A percentile compares a stretch with the other conserved stretches of the same genome.
These are phyloP conservation scores for Nothophytophthora sp. DNA, from an alignment of 352 stramenopile genomes.

Conservation along the genomic window DNA sequence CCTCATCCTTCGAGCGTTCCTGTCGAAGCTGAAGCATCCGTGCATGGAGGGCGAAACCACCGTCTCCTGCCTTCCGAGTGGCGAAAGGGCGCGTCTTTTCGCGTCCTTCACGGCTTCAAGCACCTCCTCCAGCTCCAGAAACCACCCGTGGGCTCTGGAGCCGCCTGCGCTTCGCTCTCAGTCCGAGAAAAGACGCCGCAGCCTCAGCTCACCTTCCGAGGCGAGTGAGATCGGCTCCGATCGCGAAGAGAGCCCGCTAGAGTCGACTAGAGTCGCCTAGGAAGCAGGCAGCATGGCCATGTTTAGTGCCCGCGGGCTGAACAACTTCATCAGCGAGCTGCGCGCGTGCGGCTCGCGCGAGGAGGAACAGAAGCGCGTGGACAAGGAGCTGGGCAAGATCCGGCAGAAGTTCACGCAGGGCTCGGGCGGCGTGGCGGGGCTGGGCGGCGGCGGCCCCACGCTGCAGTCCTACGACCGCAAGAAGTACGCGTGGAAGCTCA, in stretches of 20 bases:
- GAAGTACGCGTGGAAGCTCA: constrained; percentile 99
- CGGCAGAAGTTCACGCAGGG: constrained; percentile 95
- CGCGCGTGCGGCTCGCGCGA: constrained; percentile 83
- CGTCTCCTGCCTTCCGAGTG: too few species aligned
- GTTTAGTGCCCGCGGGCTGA: constrained; percentile 75
- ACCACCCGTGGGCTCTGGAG: background rate
- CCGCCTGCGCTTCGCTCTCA: too few species aligned
- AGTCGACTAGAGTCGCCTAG: too few species aligned
- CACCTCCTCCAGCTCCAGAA: background rate
- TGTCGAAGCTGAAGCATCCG: background rate
- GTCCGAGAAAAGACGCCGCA: constrained; percentile 13
- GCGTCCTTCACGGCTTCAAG: too few species aligned
- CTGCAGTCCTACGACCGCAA: constrained; percentile 97
- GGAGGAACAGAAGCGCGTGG: constrained; percentile 94
- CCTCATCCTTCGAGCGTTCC: background rate
- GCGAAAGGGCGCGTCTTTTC: too few species aligned
- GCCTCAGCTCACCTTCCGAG: too few species aligned
- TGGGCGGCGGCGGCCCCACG: constrained; percentile 27
- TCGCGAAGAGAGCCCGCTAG: too few species aligned
- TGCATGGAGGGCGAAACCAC: too few species aligned
- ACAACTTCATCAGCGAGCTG: constrained; percentile 87
- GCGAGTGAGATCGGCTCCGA: background rate
- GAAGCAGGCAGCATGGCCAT: constrained; percentile 52
- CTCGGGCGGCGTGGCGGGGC: constrained; percentile 4
- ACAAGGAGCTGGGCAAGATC: constrained; percentile 99